These are phyloP conservation scores for Cladochytrium tenue DNA, from an alignment of 371 early-diverging fungal genomes.

Conservation along the genomic window DNA sequence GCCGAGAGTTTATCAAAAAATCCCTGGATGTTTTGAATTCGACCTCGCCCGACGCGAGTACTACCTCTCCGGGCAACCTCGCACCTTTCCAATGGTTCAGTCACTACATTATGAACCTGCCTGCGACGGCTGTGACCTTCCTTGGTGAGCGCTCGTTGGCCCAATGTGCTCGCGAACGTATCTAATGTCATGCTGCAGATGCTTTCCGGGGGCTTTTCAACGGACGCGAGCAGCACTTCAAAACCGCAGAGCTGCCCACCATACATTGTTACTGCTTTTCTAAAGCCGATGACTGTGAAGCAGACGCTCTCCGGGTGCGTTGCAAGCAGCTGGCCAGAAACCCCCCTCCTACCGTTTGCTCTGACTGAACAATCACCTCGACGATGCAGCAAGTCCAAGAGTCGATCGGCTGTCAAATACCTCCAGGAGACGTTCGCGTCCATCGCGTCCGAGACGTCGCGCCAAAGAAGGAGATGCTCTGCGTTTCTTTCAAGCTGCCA, in stretches of 20 bases:
- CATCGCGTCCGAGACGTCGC: constrained; percentile 91
- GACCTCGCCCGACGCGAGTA: constrained; percentile 7
- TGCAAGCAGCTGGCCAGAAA: too few relatives aligned
- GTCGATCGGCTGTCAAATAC: neutral
- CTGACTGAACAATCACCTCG: too few relatives aligned
- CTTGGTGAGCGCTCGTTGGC: constrained; percentile 56
- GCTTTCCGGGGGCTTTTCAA: constrained; percentile 47
- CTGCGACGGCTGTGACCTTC: constrained; percentile 94
- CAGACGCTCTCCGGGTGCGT: constrained; percentile 68
- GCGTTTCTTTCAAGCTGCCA: constrained; percentile 74
- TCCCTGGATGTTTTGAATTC: constrained; percentile 53
- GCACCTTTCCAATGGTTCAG: constrained; percentile 71
- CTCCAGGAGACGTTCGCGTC: constrained; percentile 19
- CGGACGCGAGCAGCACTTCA: constrained; percentile 45
- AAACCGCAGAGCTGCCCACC: constrained; percentile 64
- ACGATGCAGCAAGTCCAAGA: neutral
- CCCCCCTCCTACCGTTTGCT: too few relatives aligned
- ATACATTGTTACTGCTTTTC: constrained; percentile 96
- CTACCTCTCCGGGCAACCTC: constrained; percentile 3
- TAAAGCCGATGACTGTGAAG: constrained; percentile 65
- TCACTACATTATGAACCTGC: constrained; percentile 97
- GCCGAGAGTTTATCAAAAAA: constrained; percentile 81
- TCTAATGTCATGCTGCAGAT: constrained; percentile 26
- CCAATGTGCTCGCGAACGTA: constrained; percentile 32
- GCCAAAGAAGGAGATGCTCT: constrained; percentile 97